Evolutionary conservation across 768 basidiomycete genomes (phyloP), one percentile per base, ranked within the genome.

Genomic region (Leccinum arenicola): DNA sequence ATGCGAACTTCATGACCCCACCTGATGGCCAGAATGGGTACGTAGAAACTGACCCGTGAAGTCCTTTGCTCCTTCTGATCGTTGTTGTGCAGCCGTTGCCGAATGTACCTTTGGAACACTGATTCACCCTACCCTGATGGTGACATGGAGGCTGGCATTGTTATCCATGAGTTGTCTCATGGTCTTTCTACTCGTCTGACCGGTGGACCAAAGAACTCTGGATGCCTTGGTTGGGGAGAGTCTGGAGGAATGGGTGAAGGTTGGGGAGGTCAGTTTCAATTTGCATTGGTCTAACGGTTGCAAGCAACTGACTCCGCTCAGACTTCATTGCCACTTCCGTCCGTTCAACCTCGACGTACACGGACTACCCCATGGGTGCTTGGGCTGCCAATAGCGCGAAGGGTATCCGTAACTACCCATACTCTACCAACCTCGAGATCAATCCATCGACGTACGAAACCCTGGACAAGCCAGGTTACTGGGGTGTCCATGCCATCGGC

Each of bases 241-340:
- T 82, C 87, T 27, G 96, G 96, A 40, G 96, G 95, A 27, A 98
- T 98, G 95, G 95, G 95, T 64, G 94, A 97, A 75, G 95, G 95
- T 14, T 97, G 95, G 95, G 95, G 95, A 62, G 87, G 84, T 82
- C 57, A 49, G 77, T 73, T 19, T 14, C 3, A 0, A 7, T 6
- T 4, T 21, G 12, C 55, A 0, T 47, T 9, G 2, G 11, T 11
- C 29, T 52, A 31, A 31, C 10, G 10, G 5, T 9, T 58, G 6
- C 53, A 49, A 5, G 15, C 23, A 29, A 47, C 54, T 56, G 9
- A 66, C 19, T 1, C 40, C 3, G 23, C 9, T 31, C 51, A 79
- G 91, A 95, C 66, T 94, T 88, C 77, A 76, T 97, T 52, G 95
- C 95, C 4, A 98, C 95, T 0, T 84, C 85, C 0, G 89, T 95